Evolutionary conservation across 139 green algal genomes (phyloP), one percentile per base, ranked within the genome.

Genomic region (Chlorella sp.): DNA sequence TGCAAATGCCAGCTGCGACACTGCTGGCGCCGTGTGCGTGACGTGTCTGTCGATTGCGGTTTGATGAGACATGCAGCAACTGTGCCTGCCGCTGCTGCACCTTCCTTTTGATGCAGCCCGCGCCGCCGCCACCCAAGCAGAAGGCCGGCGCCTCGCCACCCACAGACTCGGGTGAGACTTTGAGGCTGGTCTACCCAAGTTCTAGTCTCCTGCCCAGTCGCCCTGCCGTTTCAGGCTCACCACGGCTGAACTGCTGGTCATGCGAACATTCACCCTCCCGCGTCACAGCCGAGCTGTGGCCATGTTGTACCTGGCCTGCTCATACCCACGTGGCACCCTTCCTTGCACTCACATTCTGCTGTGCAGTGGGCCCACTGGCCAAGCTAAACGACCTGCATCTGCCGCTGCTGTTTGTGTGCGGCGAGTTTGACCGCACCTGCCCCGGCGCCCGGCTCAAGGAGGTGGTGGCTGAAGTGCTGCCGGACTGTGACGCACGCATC

Each of bases 371-470:
- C 57, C 60, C 76, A 1, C 60, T 82, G 76, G 36, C 38, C 2
- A 82, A 82, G 76, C 76, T 82, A 2, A 38, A 30, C 60, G 76
- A 82, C 25, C 25, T 56, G 34, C 26, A 16, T 11, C 76, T 72
- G 51, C 76, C 76, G 36, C 17, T 56, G 32, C 51, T 85, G 39
- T 85, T 85, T 51, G n/a, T 85, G n/a, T 70, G 65, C 67, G 80
- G 80, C 47, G 80, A 85, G 80, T 85, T 85, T 79, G 80, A 85
- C 80, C 51, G 64, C 5, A 47, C 78, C n/a, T 85, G 80, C 68
- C 80, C 80, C 5, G 80, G 65, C 18, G 67, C 7, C n/a, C 41
- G 55, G 13, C 67, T 85, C 6, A 71, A 85, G 68, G 80, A 69
- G 68, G 21, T 17, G 25, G 13, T 82, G 25, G 76, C 36, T 4